Evolutionary conservation across 805 yeast species (phyloP), one percentile per base, ranked within the genome.

Genomic region (Teunomyces kruisii): DNA sequence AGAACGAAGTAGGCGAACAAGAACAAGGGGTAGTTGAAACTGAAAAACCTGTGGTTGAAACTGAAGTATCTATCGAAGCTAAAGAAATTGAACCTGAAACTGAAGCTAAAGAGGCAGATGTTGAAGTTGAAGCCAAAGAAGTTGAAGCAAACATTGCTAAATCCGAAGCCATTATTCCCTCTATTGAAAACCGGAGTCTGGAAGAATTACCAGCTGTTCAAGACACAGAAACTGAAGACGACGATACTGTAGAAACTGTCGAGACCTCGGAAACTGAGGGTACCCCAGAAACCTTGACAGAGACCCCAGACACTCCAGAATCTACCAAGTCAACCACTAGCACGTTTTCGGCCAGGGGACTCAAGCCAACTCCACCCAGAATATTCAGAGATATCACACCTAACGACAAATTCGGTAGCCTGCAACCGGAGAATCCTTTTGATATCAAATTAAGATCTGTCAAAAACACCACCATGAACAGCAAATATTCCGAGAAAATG

Each of bases 401-500:
- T 39, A 8, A 9, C 32, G 15, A 8, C 24, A 14, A 19, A 19
- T 19, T 19, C 6, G 22, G 22, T 6, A 19, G 22, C 6, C 22
- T 19, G 22, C 46, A 45, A 27, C 16, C 42, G 10, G 44, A 32
- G 8, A 47, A 45, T 17, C 64, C 67, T 10, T 59, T 61, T 39
- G 57, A 50, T 19, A 45, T 65, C 39, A 58, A 55, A 32, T 56
- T 65, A 19, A 56, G 65, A 43, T 50, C 61, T 8, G 52, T 62
- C 4, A 58, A 53, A 39, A 57, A 45, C n/a, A 43, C 50, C 5
- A 54, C 51, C 30, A 44, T 55, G 37, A 61, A 58, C 35, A 49
- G 53, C 44, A 60, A 57, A 26, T 57, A 54, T 39, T 49, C 63
- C 10, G 65, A 61, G 41, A 54, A 55, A 30, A 51, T 68, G 26